phyloP scores from a whole-genome alignment of 2,329 filamentous ascomycete species.

The Fusarium sp. region DNA sequence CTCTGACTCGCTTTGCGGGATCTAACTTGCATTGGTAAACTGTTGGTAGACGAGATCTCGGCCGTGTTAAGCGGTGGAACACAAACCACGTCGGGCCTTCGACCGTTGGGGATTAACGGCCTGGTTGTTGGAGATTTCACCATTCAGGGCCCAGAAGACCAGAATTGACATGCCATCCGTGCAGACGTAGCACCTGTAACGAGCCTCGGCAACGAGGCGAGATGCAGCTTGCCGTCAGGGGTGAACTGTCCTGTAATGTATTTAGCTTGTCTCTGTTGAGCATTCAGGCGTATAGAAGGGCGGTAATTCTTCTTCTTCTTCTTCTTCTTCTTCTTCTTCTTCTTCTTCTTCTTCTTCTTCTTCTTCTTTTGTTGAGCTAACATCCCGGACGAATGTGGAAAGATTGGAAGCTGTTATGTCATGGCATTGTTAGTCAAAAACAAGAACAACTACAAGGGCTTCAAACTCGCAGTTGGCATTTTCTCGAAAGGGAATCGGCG shows the following conservation, averaged over 20 bases:
- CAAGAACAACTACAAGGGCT: neutral
- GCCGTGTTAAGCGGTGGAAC: constrained; percentile 8
- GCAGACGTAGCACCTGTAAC: constrained; percentile 28
- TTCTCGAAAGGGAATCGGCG: neutral
- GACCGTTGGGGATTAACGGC: constrained; percentile 22
- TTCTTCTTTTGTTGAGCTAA: neutral
- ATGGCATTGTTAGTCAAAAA: neutral
- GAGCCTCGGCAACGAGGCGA: constrained; percentile 38
- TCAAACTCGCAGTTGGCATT: neutral
- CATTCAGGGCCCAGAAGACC: neutral
- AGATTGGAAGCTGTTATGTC: neutral
- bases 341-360: neutral
- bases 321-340: neutral
- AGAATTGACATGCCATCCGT: constrained; percentile 11
- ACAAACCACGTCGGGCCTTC: constrained; percentile 18
- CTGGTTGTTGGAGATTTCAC: constrained; percentile 20
- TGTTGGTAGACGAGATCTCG: constrained; percentile 19
- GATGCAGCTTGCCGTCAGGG: constrained; percentile 29
- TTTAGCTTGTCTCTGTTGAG: neutral
- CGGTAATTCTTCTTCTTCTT: neutral
- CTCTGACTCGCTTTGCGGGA: constrained; percentile 21
- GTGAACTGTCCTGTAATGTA: neutral
- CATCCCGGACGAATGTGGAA: neutral
- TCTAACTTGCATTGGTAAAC: constrained; percentile 13
- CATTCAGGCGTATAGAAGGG: neutral